Conservation (phyloP, 2,329 filamentous ascomycete species). For the Dryadomyces sulphureus region DNA sequence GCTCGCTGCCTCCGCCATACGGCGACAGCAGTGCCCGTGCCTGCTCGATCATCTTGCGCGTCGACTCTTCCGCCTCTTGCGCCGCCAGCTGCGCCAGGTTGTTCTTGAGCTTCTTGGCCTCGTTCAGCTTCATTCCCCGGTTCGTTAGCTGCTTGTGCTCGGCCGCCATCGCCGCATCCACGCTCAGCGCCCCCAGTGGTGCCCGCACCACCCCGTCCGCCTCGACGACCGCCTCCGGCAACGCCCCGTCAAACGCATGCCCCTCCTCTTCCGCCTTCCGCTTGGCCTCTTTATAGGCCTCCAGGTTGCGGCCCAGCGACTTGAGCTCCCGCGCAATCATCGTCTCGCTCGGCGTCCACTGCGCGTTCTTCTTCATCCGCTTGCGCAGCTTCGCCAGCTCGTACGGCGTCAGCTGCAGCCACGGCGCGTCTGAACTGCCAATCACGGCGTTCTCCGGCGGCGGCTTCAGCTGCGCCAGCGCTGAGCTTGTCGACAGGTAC, state of each 20-base stretch:
- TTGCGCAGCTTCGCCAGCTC: slow-evolving; percentile 59
- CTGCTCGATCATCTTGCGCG: slow-evolving; percentile 17
- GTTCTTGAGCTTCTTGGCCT: slow-evolving; percentile 60
- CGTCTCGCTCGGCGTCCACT: slow-evolving; percentile 71
- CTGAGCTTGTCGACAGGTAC: slow-evolving; percentile 22
- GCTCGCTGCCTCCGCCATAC: not conserved
- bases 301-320: slow-evolving; percentile 49
- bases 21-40: slow-evolving; percentile 10
- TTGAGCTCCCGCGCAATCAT: slow-evolving; percentile 74
- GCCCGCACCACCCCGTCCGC: slow-evolving; percentile 35
- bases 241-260: slow-evolving; percentile 36
- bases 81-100: slow-evolving; percentile 45
- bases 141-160: slow-evolving; percentile 54
- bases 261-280: slow-evolving; percentile 52
- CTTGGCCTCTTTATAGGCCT: slow-evolving; percentile 46
- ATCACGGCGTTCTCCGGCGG: slow-evolving; percentile 44
- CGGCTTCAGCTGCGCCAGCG: slow-evolving; percentile 31
- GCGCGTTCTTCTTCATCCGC: slow-evolving; percentile 83
- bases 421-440: slow-evolving; percentile 46
- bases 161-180: slow-evolving; percentile 34
- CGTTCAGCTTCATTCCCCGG: slow-evolving; percentile 64
- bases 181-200: slow-evolving; percentile 44
- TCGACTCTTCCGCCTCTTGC: slow-evolving; percentile 36
- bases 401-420: slow-evolving; percentile 49
- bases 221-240: slow-evolving; percentile 28